A percentile compares a stretch with the other conserved stretches of the same genome.
These are phyloP conservation scores for Penicillium occitanis DNA, from an alignment of 2,329 filamentous ascomycete species.

Conservation along the genomic window DNA sequence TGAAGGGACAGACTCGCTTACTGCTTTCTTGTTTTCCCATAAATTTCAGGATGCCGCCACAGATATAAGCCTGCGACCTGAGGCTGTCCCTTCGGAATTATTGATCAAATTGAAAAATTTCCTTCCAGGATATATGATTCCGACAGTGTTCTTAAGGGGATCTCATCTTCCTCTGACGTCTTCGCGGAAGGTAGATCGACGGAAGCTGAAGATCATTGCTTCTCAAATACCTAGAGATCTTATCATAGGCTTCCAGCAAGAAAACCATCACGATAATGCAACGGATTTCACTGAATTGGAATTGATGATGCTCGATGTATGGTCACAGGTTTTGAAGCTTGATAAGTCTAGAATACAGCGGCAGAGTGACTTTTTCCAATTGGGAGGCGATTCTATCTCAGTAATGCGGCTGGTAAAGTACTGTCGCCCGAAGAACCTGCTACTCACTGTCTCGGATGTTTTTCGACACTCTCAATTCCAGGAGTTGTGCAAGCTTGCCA, in stretches of 20 bases:
- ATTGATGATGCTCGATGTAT: neutral
- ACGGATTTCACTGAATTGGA: neutral
- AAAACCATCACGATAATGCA: neutral
- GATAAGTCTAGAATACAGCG: conserved; percentile 19
- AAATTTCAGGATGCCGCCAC: neutral
- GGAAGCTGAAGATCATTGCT: conserved; percentile 7
- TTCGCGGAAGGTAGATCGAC: neutral
- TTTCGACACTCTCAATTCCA: conserved; percentile 22
- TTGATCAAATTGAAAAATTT: conserved; percentile 22
- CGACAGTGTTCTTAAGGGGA: neutral
- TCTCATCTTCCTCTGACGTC: neutral
- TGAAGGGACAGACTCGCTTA: neutral
- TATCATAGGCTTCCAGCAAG: neutral
- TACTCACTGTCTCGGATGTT: conserved; percentile 28
- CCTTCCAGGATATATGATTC: conserved; percentile 23
- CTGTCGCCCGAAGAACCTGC: conserved; percentile 5
- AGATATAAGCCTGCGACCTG: neutral
- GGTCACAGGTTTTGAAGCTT: neutral
- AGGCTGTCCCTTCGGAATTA: neutral
- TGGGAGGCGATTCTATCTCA: conserved; percentile 22
- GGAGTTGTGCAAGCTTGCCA: neutral
- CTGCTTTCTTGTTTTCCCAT: neutral
- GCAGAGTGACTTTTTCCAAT: conserved; percentile 25
- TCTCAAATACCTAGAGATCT: neutral
- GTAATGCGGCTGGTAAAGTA: conserved; percentile 17